Evolutionary conservation across 2,329 filamentous ascomycete species (phyloP).

Genomic region (Dactylellina haptotyla): DNA sequence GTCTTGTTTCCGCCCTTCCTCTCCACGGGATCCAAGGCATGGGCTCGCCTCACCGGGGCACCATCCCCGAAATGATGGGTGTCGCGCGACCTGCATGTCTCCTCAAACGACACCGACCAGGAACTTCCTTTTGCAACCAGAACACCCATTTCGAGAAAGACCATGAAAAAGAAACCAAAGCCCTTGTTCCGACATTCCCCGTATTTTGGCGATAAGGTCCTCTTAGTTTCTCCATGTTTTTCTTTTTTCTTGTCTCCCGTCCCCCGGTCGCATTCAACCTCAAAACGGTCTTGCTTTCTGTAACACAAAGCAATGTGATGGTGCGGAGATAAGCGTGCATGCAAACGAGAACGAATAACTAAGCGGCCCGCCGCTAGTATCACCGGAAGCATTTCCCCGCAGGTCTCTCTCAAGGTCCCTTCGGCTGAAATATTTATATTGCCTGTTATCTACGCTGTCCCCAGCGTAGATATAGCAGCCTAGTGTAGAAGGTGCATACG

Average conservation of each 20-base stretch:
- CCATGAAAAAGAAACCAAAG: not conserved
- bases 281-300: not conserved
- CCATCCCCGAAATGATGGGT: not conserved
- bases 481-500: not conserved
- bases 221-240: not conserved
- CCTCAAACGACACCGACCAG: not conserved
- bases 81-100: not conserved
- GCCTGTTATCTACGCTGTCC: too few relatives aligned
- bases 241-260: not conserved
- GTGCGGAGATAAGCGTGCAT: not conserved
- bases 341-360: too few relatives aligned
- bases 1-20: not conserved
- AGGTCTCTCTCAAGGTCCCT: too few relatives aligned
- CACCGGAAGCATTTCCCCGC: too few relatives aligned
- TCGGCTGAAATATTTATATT: too few relatives aligned
- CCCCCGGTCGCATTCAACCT: not conserved
- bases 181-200: conserved; percentile 2
- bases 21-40: not conserved
- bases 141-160: not conserved
- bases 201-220: conserved; percentile 1
- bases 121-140: not conserved
- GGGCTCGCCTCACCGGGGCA: not conserved
- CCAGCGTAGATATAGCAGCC: not conserved
- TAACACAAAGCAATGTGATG: not conserved
- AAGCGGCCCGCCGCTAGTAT: too few relatives aligned